Evolutionary conservation across 352 stramenopile species (phyloP), one percentile per base, ranked within the genome.

Genomic region (Phytophthora citricola): DNA sequence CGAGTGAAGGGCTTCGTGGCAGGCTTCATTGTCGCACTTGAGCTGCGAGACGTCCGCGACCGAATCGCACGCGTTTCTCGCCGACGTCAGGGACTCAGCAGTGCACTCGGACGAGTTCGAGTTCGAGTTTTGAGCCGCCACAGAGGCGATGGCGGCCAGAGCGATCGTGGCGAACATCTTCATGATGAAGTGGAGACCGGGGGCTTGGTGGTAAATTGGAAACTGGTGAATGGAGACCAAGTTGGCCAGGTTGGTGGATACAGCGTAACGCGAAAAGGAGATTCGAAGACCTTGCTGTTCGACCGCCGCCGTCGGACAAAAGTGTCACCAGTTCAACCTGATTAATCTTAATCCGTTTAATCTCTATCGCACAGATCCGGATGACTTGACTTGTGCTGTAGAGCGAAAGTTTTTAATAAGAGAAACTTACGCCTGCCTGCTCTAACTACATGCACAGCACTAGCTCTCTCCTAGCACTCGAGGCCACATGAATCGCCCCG

Each of bases 1-100:
- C 17, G 55, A 64, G 47, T 84, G 75, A 2, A 84, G 69, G 15
- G 72, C 69, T 8, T 54, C 75, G 44, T 84, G 72, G 27, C 75
- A 84, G 3, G 50, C 56, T 32, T 69, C 56, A 48, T 51, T 57
- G 40, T 79, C 71, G 41, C 72, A 83, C 38, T 83, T 81, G 44
- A 71, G 55, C 44, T 81, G 71, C 27, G 75, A 78, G 52, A 73
- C 66, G 45, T 69, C 68, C 9, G 61, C 57, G n/a, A 83, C 38
- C 34, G 69, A 72, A 49, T 83, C 75, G 14, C 75, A 83, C 12
- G 75, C 58, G 20, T 63, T 66, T 47, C 73, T 78, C 24, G 45
- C 32, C 24, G 66, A 58, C 36, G 39, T 38, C 54, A 74, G 49
- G 36, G 20, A 58, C 60, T 74, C 60, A 10, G 63, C 50, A 3